A percentile compares a stretch with the other conserved stretches of the same genome.
These are phyloP conservation scores for Microcera coccophila DNA, from an alignment of 2,329 filamentous ascomycete species.

Conservation along the genomic window DNA sequence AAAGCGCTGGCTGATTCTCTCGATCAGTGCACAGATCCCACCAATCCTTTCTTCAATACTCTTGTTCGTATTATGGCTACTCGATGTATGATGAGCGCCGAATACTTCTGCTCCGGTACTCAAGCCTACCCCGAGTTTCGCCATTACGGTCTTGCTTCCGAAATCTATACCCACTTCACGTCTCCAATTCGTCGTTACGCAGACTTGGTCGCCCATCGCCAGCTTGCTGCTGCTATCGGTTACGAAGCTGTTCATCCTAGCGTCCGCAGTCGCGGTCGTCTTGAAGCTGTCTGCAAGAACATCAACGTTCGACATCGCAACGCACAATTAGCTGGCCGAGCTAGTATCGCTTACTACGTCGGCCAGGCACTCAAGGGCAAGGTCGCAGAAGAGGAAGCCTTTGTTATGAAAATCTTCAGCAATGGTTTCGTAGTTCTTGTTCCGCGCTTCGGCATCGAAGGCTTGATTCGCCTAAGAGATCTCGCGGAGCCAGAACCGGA, in stretches of 20 bases:
- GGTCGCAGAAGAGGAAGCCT: slow-evolving; percentile 79
- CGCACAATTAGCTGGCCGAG: slow-evolving; percentile 89
- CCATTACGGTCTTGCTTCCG: slow-evolving; percentile 92
- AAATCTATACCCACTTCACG: slow-evolving; percentile 99
- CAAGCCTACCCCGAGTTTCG: slow-evolving; percentile 92
- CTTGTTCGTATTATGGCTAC: slow-evolving; percentile 96
- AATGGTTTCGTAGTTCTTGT: slow-evolving; percentile 98
- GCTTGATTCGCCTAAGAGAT: slow-evolving; percentile 81
- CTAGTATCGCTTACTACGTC: slow-evolving; percentile 96
- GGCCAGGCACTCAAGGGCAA: slow-evolving; percentile 86
- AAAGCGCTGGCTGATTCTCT: slow-evolving; percentile 91
- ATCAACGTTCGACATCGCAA: slow-evolving; percentile 98
- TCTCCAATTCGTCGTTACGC: slow-evolving; percentile 95
- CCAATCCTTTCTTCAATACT: slow-evolving; percentile 96
- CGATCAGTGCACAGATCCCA: slow-evolving; percentile 73
- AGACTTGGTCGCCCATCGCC: slow-evolving; percentile 90
- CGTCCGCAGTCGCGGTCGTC: slow-evolving; percentile 74
- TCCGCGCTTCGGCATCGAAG: slow-evolving; percentile 91
- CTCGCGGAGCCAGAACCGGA: slow-evolving; percentile 74
- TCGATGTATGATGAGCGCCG: slow-evolving; percentile 97
- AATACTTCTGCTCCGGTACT: slow-evolving; percentile 95
- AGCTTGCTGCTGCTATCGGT: slow-evolving; percentile 90
- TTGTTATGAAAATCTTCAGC: slow-evolving; percentile 94
- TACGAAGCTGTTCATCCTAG: slow-evolving; percentile 84
- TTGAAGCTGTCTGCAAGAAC: slow-evolving; percentile 94